Base-by-base conservation (phyloP, 768 basidiomycete species). In the Mycena albidolilacea region DNA sequence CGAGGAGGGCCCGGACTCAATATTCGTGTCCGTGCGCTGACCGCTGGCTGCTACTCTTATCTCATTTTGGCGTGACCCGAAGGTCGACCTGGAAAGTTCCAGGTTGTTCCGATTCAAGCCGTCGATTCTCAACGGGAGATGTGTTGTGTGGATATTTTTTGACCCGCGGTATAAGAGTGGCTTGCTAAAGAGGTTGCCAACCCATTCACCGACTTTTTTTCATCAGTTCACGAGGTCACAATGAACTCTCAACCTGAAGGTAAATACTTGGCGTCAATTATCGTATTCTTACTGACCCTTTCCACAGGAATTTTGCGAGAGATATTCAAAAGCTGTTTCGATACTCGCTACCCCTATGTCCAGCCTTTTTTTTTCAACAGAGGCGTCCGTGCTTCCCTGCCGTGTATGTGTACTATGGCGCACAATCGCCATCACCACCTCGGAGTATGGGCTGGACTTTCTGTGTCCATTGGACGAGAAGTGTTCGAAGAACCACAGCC, bases 381-480 rank as follows among this genome's bases (percentile, higher is more conserved):
- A 73, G 67, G 72, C 67, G 11, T 67, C 67, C 30, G 5, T 73
- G 15, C 72, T 69, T 19, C 62, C 69, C 1, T 68, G 71, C 62
- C 23, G 61, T 14, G 62, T 72, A 2, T 72, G 67, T 44, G 12
- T 23, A 1, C 43, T 69, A 12, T 69, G 72, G 67, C 67, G 72
- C 17, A 19, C 38, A n/a, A 60, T 69, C 35, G 67, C 64, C 11
- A 23, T 69, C 8, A 43, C 67, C 2, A 69, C 58, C 4, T 43
- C 72, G 9, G 23, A 73, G 58, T 73, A 10, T 73, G 72, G 67
- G 62, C 63, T 15, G 57, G 44, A 9, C 48, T 73, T 19, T 58
- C 67, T 8, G 63, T 73, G 15, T 64, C 63, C 48, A 61, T 73
- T 54, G 63, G 58, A 21, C 59, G 48, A 55, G 43, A 64, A 38